Conservation (phyloP, 2,329 filamentous ascomycete genomes). For the Pseudophaeomoniella oleicola region DNA sequence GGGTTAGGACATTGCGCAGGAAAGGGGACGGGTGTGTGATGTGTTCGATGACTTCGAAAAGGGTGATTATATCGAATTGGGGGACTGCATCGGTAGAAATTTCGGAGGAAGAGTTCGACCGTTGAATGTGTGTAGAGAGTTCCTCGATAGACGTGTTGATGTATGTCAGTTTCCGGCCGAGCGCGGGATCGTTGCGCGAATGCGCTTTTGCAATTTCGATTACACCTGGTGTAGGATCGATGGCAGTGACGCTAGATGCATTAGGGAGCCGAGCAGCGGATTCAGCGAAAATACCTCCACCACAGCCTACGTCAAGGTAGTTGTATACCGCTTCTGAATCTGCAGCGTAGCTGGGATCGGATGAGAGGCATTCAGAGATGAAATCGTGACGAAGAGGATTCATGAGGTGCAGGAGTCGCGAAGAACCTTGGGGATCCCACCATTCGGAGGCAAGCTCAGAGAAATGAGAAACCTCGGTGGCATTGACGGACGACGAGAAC, state of each 20-base stretch:
- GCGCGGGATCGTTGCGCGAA: slow-evolving; percentile 55
- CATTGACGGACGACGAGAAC: slow-evolving; percentile 65
- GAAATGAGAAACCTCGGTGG: slow-evolving; percentile 86
- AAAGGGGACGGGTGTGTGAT: slow-evolving; percentile 64
- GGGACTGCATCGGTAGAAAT: slow-evolving; percentile 17
- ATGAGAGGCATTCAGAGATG: slow-evolving; percentile 53
- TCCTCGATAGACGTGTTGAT: slow-evolving; percentile 63
- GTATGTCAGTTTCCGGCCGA: slow-evolving; percentile 55
- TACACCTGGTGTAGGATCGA: slow-evolving; percentile 27
- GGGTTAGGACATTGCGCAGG: slow-evolving; percentile 39
- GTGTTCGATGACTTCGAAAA: slow-evolving; percentile 95
- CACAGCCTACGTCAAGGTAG: slow-evolving; percentile 88
- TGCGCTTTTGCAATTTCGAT: slow-evolving; percentile 57
- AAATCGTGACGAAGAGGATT: slow-evolving; percentile 94
- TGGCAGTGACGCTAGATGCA: slow-evolving; percentile 27
- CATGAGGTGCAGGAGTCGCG: slow-evolving; percentile 89
- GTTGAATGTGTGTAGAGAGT: slow-evolving; percentile 24
- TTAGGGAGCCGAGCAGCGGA: slow-evolving; percentile 27
- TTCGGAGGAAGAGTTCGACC: slow-evolving; percentile 10
- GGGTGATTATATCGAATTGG: slow-evolving; percentile 62
- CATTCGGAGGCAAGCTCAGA: slow-evolving; percentile 81
- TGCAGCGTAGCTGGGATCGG: slow-evolving; percentile 13
- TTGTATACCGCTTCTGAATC: slow-evolving; percentile 11
- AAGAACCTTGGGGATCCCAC: slow-evolving; percentile 95
- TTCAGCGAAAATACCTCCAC: slow-evolving; percentile 92